Conservation (phyloP, 176 grass and related monocot genomes). For the Eragrostis nindensis region DNA sequence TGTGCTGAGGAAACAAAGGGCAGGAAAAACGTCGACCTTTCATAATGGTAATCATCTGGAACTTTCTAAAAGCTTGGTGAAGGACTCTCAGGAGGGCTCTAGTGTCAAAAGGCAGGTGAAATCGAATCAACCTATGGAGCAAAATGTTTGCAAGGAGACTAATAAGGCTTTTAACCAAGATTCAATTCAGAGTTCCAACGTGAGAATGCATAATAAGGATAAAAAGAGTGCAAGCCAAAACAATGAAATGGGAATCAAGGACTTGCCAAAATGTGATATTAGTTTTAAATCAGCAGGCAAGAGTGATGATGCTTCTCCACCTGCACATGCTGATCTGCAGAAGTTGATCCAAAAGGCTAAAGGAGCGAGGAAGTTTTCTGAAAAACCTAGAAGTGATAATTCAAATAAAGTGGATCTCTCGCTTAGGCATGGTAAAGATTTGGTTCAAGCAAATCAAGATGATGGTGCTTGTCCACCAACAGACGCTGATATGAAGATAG, state of each 20-base stretch:
- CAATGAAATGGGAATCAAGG: constrained; percentile 24
- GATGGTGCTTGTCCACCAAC: constrained; percentile 30
- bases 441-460: constrained; percentile 22
- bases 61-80: constrained; percentile 28
- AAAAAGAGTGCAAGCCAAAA: constrained; percentile 33
- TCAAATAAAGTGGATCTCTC: constrained; percentile 39
- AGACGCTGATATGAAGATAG: constrained; percentile 47
- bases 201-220: constrained; percentile 10
- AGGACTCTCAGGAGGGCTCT: constrained; percentile 14
- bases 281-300: constrained; percentile 32
- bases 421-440: constrained; percentile 8
- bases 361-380: constrained; percentile 54
- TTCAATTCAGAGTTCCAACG: constrained; percentile 31
- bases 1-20: constrained; percentile 33
- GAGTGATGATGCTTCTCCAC: constrained; percentile 29
- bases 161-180: constrained; percentile 36
- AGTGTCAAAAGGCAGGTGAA: constrained; percentile 29
- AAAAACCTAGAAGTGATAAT: constrained; percentile 44
- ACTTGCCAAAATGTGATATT: constrained; percentile 24
- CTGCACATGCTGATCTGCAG: constrained; percentile 37
- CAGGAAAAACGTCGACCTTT: not conserved
- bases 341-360: constrained; percentile 56
- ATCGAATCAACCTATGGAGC: constrained; percentile 25
- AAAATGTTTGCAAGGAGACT: constrained; percentile 35
- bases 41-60: constrained; percentile 31